Percentiles rank a stretch among this genome's conserved stretches.
Evolutionary conservation across 768 basidiomycete species (phyloP).

Genomic region (Rhodotorula diobovata): DNA sequence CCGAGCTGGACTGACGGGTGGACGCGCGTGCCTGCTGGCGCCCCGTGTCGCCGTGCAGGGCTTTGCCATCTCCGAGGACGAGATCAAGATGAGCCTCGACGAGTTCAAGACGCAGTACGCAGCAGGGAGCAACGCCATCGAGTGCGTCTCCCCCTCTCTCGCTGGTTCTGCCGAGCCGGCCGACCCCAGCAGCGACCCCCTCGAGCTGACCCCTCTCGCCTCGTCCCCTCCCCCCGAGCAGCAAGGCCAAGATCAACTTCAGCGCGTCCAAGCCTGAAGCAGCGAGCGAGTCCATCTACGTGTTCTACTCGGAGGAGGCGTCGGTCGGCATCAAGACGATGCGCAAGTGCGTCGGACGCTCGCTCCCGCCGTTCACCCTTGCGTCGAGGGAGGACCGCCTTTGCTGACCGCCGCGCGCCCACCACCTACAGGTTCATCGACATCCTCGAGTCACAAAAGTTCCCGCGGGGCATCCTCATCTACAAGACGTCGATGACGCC

Average conservation of each 20-base stretch:
- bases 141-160: slow-evolving; percentile 63
- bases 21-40: background rate
- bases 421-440: slow-evolving; percentile 76
- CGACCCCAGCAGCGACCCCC: too few relatives aligned
- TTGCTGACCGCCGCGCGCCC: too few relatives aligned
- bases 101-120: slow-evolving; percentile 72
- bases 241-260: slow-evolving; percentile 85
- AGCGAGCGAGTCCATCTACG: slow-evolving; percentile 67
- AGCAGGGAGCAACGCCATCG: slow-evolving; percentile 62
- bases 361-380: too few relatives aligned
- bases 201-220: background rate
- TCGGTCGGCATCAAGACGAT: slow-evolving; percentile 94
- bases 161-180: background rate
- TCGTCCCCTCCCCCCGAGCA: slow-evolving; percentile 45
- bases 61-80: slow-evolving; percentile 87
- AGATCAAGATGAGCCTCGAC: slow-evolving; percentile 79
- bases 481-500: slow-evolving; percentile 96
- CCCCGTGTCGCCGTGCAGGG: slow-evolving; percentile 56
- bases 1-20: background rate
- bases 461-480: slow-evolving; percentile 86
- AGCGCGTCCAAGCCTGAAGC: slow-evolving; percentile 71
- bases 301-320: slow-evolving; percentile 94
- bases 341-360: slow-evolving; percentile 79
- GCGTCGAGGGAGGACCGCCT: too few relatives aligned
- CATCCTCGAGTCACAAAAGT: slow-evolving; percentile 86